phyloP scores from a whole-genome alignment of 2,329 filamentous ascomycete genomes.

The Claviceps digitariae region DNA sequence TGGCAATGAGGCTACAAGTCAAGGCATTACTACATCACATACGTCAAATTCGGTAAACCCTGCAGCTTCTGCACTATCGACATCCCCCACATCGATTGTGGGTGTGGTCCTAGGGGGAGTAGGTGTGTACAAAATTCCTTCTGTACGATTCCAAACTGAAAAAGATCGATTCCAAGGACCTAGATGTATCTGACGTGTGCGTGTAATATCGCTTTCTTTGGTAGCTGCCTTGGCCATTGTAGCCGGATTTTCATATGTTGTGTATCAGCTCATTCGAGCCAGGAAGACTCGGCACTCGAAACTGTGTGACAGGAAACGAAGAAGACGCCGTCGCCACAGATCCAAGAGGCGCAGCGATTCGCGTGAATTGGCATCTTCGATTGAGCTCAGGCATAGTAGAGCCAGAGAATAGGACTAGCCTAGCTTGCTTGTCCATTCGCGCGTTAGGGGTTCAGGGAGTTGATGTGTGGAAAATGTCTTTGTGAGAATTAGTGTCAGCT shows the following conservation, averaged over 20 bases:
- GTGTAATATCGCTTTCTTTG: background rate
- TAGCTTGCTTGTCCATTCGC: background rate
- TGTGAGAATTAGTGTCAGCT: background rate
- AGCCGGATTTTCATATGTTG: background rate
- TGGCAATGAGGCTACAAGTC: background rate
- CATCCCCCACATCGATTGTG: constrained; percentile 2
- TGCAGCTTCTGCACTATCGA: background rate
- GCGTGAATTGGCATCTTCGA: background rate
- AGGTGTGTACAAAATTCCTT: constrained; percentile 5
- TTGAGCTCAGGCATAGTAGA: background rate
- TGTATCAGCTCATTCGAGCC: background rate
- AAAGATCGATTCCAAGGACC: background rate
- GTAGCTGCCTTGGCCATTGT: constrained; percentile 2
- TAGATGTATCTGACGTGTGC: background rate
- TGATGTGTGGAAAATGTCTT: background rate
- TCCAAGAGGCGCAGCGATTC: background rate
- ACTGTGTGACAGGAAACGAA: background rate
- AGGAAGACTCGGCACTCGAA: background rate
- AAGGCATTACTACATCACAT: background rate
- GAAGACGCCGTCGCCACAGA: background rate
- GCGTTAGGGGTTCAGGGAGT: background rate
- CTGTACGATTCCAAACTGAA: background rate
- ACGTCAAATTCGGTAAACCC: background rate
- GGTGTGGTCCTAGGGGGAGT: constrained; percentile 7
- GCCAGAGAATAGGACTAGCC: background rate